phyloP scores from a whole-genome alignment of 176 grass and related monocot species.

The Pharus latifolius region DNA sequence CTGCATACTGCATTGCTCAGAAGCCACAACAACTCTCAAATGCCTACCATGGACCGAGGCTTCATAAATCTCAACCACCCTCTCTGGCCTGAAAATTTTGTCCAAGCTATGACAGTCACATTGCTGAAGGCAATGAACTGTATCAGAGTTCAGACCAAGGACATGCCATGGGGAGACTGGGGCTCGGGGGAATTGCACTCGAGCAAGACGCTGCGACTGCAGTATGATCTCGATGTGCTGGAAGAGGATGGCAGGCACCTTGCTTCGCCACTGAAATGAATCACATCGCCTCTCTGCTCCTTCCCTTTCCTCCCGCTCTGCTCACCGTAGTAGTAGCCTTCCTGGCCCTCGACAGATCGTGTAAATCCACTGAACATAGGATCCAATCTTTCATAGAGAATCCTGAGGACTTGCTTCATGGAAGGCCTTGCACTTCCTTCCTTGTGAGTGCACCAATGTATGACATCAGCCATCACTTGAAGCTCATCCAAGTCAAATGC shows the following conservation, averaged over 20 bases:
- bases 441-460: constrained; percentile 69
- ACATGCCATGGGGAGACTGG: constrained; percentile 38
- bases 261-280: constrained; percentile 37
- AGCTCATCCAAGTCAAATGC: constrained; percentile 77
- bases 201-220: constrained; percentile 66
- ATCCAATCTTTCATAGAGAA: constrained; percentile 75
- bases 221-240: constrained; percentile 74
- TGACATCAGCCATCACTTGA: constrained; percentile 66
- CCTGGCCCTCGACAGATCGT: constrained; percentile 52
- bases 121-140: too few species aligned
- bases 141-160: constrained; percentile 22
- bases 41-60: too few species aligned
- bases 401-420: constrained; percentile 87
- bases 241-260: constrained; percentile 69
- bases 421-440: constrained; percentile 57
- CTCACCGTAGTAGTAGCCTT: constrained; percentile 48
- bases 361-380: constrained; percentile 56
- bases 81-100: too few species aligned
- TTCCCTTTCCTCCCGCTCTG: constrained; percentile 34
- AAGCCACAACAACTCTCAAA: too few species aligned
- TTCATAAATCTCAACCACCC: too few species aligned
- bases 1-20: too few species aligned
- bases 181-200: constrained; percentile 58
- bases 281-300: constrained; percentile 10
- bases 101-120: too few species aligned